phyloP scores from a whole-genome alignment of 805 yeast genomes.

The Ogataea henricii region DNA sequence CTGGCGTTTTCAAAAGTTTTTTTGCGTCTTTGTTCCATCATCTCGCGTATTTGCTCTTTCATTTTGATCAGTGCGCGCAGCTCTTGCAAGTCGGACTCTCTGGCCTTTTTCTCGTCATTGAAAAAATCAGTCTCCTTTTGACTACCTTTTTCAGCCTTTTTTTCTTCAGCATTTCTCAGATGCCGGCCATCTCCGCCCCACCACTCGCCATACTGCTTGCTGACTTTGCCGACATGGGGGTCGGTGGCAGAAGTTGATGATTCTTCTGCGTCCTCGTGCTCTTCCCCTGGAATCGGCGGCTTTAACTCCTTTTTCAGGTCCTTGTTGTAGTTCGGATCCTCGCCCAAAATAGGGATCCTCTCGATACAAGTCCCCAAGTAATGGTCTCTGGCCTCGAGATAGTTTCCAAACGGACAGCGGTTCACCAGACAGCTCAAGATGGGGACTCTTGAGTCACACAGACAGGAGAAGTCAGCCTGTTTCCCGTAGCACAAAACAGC shows the following conservation, averaged over 20 bases:
- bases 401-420: constrained; percentile 44
- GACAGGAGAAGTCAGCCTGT: constrained; percentile 35
- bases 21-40: constrained; percentile 8
- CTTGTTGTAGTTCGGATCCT: constrained; percentile 27
- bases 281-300: not conserved
- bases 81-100: constrained; percentile 19
- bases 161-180: constrained; percentile 3
- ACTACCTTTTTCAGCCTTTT: not conserved
- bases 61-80: constrained; percentile 6
- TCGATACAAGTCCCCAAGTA: constrained; percentile 50
- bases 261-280: not conserved
- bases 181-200: not conserved
- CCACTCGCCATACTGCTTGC: constrained; percentile 1
- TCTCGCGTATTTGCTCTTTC: constrained; percentile 9
- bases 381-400: constrained; percentile 50
- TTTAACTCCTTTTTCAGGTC: constrained; percentile 10
- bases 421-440: constrained; percentile 44
- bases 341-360: constrained; percentile 29
- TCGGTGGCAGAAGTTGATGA: not conserved
- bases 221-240: constrained; percentile 2
- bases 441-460: constrained; percentile 34
- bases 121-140: constrained; percentile 14
- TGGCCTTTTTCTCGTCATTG: constrained; percentile 22
- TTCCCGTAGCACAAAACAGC: constrained; percentile 23
- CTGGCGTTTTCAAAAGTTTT: not conserved